A percentile compares a stretch with the other conserved stretches of the same genome.
Conservation (phyloP, 345 rosid genomes). For the Populus euphratica region DNA sequence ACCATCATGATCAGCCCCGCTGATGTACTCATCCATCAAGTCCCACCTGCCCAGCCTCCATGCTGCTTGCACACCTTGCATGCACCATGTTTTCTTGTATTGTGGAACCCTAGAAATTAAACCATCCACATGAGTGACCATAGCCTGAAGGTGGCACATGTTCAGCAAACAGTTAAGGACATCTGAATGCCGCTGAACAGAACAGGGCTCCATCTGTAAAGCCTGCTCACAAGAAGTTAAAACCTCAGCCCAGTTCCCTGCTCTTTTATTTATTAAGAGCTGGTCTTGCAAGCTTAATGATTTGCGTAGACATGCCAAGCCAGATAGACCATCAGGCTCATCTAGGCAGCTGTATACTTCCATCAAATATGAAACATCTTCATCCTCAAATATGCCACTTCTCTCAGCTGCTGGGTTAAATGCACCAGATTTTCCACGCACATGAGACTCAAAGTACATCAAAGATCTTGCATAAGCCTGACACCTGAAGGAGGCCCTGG, state of each 20-base stretch:
- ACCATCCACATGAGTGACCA: constrained; percentile 95
- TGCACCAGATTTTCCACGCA: constrained; percentile 78
- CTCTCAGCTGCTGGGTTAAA: constrained; percentile 91
- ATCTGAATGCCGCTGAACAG: constrained; percentile 90
- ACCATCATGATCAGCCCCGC: constrained; percentile 81
- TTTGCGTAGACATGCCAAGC: constrained; percentile 82
- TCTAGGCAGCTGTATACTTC: constrained; percentile 90
- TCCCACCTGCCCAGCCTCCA: constrained; percentile 99
- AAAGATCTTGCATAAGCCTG: constrained; percentile 94
- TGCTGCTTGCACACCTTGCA: constrained; percentile 99
- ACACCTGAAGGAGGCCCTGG: constrained; percentile 86
- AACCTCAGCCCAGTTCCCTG: constrained; percentile 97
- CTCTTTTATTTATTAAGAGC: constrained; percentile 73
- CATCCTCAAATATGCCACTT: constrained; percentile 80
- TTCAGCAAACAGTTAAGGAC: constrained; percentile 86
- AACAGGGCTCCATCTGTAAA: constrained; percentile 88
- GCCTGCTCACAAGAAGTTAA: constrained; percentile 93
- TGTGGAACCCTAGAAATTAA: constrained; percentile 80
- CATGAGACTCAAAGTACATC: constrained; percentile 96
- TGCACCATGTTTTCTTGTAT: constrained; percentile 96
- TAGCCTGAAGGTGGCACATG: constrained; percentile 98
- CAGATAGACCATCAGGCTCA: constrained; percentile 92
- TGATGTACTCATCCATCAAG: constrained; percentile 92
- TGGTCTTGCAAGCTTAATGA: constrained; percentile 82
- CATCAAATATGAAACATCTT: constrained; percentile 87